Evolutionary conservation across 345 rosid genomes (phyloP).

Genomic region (Acer saccharum): DNA sequence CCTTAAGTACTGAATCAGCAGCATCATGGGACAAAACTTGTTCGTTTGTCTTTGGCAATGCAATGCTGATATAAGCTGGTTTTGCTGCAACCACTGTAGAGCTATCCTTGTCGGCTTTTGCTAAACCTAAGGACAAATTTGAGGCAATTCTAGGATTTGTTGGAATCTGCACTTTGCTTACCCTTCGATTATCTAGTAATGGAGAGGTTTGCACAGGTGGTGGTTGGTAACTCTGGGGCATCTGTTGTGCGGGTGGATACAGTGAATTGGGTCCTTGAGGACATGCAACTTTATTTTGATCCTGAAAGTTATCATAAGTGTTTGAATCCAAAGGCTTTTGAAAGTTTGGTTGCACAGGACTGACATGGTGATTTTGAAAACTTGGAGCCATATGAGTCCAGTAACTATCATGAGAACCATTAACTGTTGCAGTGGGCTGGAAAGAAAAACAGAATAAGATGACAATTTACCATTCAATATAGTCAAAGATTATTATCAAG

Average conservation of each 20-base stretch:
- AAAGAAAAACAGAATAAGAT: slow-evolving; percentile 29
- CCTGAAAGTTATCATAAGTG: slow-evolving; percentile 68
- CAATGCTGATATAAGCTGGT: slow-evolving; percentile 87
- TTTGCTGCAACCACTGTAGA: slow-evolving; percentile 44
- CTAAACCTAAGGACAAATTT: slow-evolving; percentile 70
- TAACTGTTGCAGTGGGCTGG: slow-evolving; percentile 65
- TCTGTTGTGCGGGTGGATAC: slow-evolving; percentile 53
- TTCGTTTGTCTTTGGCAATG: slow-evolving; percentile 66
- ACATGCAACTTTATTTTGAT: slow-evolving; percentile 58
- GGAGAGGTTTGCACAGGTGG: slow-evolving; percentile 52
- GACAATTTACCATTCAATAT: slow-evolving; percentile 13
- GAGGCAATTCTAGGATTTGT: slow-evolving; percentile 98
- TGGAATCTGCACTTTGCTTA: slow-evolving; percentile 87
- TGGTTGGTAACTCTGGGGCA: slow-evolving; percentile 50
- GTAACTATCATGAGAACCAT: slow-evolving; percentile 70
- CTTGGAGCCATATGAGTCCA: slow-evolving; percentile 62
- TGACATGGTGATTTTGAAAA: slow-evolving; percentile 63
- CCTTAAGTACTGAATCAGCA: slow-evolving; percentile 70
- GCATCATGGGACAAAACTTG: slow-evolving; percentile 46
- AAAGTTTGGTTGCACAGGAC: slow-evolving; percentile 57
- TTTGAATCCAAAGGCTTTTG: slow-evolving; percentile 64
- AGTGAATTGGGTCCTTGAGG: slow-evolving; percentile 65
- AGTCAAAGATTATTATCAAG: not conserved
- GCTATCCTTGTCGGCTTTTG: slow-evolving; percentile 70
- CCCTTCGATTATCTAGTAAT: slow-evolving; percentile 60